Evolutionary conservation across 495 filamentous ascomycete species (phyloP), one percentile per base, ranked within the genome.

Genomic region (Podospora didyma): DNA sequence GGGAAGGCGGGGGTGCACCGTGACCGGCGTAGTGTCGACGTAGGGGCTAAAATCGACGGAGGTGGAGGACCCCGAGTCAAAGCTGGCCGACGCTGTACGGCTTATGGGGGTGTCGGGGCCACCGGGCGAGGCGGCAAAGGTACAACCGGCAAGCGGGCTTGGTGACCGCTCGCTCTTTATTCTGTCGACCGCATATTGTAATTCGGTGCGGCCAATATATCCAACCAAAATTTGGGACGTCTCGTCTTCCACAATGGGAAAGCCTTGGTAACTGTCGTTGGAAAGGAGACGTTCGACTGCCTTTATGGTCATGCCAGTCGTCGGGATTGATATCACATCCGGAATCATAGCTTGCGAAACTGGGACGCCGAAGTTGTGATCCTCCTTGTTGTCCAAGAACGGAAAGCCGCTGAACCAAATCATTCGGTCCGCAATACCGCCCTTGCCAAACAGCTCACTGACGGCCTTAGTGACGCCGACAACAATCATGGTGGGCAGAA

Each of bases 391-490:
- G 73, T 98, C 94, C 3, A 98, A 81, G 77, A 96, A 97, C 0
- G 94, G 94, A 66, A 97, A 97, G 17, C 94, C 94, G 65, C 89
- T 98, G 78, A 97, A 96, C 92, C 92, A 97, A 59, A 98, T 98
- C 90, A 96, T 96, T 58, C 94, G 87, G 70, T 98, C 94, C 12
- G 94, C 94, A 54, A 98, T 97, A 28, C 94, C 94, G 4, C 95
- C 94, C 64, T 95, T 96, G 22, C 92, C 89, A 66, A 96, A 96
- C 17, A 92, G 81, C 54, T 96, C 90, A 48, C 89, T 84, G 58
- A 98, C 88, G 10, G 91, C 90, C 77, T 98, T 98, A 53, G 95
- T 97, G 44, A 97, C 87, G 23, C 94, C 94, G 20, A 97, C 94
- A 10, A 98, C 94, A 61, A 98, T 97, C 94, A 97, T 96, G 11